phyloP scores from a whole-genome alignment of 2,329 filamentous ascomycete species.

The Myotisia sp. region DNA sequence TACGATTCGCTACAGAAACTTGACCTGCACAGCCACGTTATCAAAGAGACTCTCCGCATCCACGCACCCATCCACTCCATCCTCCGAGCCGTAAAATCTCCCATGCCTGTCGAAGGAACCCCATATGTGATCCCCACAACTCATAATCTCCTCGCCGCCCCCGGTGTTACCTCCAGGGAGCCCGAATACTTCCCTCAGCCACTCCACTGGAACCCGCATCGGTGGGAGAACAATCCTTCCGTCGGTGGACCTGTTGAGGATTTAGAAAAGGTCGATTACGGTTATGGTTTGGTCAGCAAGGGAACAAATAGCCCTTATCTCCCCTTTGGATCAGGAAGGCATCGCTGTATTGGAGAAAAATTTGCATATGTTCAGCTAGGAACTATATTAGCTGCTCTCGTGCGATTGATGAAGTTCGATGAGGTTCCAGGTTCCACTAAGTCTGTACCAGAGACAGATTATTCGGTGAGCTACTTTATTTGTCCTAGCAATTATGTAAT shows the following conservation, averaged over 20 bases:
- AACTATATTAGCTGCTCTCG: slow-evolving; percentile 64
- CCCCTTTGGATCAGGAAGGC: slow-evolving; percentile 82
- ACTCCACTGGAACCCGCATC: slow-evolving; percentile 72
- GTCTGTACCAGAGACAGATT: slow-evolving; percentile 39
- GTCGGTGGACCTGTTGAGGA: slow-evolving; percentile 35
- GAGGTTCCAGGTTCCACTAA: slow-evolving; percentile 47
- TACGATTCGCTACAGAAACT: slow-evolving; percentile 69
- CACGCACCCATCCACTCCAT: slow-evolving; percentile 93
- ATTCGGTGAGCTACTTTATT: slow-evolving; percentile 29
- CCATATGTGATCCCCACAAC: slow-evolving; percentile 67
- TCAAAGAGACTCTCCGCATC: slow-evolving; percentile 83
- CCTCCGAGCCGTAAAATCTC: slow-evolving; percentile 78
- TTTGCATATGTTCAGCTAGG: slow-evolving; percentile 89
- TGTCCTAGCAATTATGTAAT: background rate
- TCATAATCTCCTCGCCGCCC: slow-evolving; percentile 71
- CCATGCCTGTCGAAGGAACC: slow-evolving; percentile 70
- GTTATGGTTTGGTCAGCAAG: slow-evolving; percentile 85
- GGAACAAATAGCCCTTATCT: slow-evolving; percentile 80
- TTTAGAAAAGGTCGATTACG: slow-evolving; percentile 74
- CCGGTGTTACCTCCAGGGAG: slow-evolving; percentile 63
- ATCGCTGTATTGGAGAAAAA: slow-evolving; percentile 92
- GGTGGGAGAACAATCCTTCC: slow-evolving; percentile 58
- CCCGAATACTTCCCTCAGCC: slow-evolving; percentile 69
- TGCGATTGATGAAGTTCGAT: slow-evolving; percentile 65
- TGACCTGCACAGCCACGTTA: slow-evolving; percentile 65